Evolutionary conservation across 1,139 yeast species (phyloP).

Genomic region (Taphrina sp.): DNA sequence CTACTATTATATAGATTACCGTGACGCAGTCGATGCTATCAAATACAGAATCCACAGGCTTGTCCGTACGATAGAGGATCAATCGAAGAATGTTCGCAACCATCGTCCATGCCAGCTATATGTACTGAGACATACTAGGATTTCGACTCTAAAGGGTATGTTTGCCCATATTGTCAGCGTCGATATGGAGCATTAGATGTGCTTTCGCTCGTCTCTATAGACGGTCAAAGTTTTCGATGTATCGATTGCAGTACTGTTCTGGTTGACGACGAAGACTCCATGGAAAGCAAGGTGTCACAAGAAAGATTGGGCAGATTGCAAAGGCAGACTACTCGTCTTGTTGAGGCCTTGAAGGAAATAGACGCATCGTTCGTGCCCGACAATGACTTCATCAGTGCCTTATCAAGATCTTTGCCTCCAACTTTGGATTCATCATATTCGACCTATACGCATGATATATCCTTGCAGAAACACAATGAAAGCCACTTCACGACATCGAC

Average conservation of each 20-base stretch:
- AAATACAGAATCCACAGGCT: conserved; percentile 94
- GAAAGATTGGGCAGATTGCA: conserved; percentile 77
- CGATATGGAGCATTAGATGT: conserved; percentile 87
- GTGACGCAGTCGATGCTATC: conserved; percentile 91
- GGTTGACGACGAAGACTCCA: conserved; percentile 83
- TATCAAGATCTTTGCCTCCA: conserved; percentile 45
- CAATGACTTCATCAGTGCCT: conserved; percentile 43
- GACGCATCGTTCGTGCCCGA: conserved; percentile 86
- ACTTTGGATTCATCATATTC: conserved; percentile 45
- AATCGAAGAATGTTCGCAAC: conserved; percentile 53
- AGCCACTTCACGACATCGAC: conserved; percentile 52
- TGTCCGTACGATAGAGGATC: conserved; percentile 74
- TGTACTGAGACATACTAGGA: conserved; percentile 47
- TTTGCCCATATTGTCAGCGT: conserved; percentile 81
- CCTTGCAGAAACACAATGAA: conserved; percentile 40
- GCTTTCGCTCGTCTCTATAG: conserved; percentile 73
- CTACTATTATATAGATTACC: conserved; percentile 80
- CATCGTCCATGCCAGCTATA: background rate
- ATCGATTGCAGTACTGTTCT: conserved; percentile 74
- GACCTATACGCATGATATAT: conserved; percentile 38
- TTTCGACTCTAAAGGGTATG: conserved; percentile 89
- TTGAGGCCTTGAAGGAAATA: conserved; percentile 74
- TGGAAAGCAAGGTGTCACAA: conserved; percentile 77
- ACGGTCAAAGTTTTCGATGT: conserved; percentile 76
- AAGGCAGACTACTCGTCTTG: conserved; percentile 87